Evolutionary conservation across 1,284 basidiomycete species (phyloP), one percentile per base, ranked within the genome.

Genomic region (Inonotus obliquus): DNA sequence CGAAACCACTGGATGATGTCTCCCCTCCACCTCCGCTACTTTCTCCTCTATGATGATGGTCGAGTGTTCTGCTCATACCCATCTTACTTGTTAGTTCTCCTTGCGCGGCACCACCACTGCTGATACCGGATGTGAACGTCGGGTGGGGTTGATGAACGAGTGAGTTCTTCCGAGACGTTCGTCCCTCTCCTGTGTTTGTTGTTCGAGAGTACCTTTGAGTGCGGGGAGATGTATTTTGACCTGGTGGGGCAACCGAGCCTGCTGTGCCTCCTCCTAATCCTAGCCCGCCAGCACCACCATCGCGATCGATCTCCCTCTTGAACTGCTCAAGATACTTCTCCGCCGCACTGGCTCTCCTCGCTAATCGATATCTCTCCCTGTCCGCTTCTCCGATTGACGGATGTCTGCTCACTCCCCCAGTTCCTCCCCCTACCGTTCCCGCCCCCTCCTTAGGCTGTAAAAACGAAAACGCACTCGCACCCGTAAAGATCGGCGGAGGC

Each of bases 251-350:
- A 9, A 32, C 32, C 32, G 32, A 9, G 9, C 32, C 9, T 4
- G 9, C 9, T 4, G 32, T 4, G 4, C 32, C 32, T 9, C 32
- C 32, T 32, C 32, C 32, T 9, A 9, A 32, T 4, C 32, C 9
- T 32, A 9, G 17, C 5, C 38, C 38, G n/a, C 41, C 41, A 44
- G 7, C 11, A 17, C 9, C 51, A 6, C 13, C 23, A 44, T 17
- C 17, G 19, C 54, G 49, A 53, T 63, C 62, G 38, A 63, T 55
- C 47, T 69, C 68, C 48, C 51, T 67, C 23, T 70, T 70, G 27
- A 75, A 69, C 55, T 71, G 69, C 56, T 75, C 75, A 25, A 75
- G 69, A 9, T 75, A 74, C 21, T 65, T 66, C 63, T 76, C 74
- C 2, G 76, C 76, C n/a, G 69, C 71, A 61, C 75, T 75, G 17